Evolutionary conservation across 2,329 filamentous ascomycete species (phyloP).

Genomic region (Arthroderma sp.): DNA sequence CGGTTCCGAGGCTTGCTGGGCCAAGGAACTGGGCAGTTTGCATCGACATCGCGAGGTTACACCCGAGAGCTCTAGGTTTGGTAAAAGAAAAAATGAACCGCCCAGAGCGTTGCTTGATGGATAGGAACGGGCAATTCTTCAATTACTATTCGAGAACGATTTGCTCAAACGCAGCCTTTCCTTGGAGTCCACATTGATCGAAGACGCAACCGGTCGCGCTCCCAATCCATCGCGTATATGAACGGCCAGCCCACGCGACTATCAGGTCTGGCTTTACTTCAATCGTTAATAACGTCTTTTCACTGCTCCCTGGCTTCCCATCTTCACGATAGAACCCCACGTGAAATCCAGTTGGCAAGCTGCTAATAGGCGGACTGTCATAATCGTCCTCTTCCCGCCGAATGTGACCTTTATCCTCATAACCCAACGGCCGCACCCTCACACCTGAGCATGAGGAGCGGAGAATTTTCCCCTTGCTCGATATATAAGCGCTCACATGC

Average conservation of each 20-base stretch:
- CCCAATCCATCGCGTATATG: conserved; percentile 8
- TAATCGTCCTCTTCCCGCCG: too few species aligned
- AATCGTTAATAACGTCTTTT: neutral
- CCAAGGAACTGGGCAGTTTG: too few species aligned
- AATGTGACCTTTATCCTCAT: too few species aligned
- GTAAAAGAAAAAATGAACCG: too few species aligned
- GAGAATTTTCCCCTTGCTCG: neutral
- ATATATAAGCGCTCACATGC: conserved; percentile 1
- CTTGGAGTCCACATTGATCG: neutral
- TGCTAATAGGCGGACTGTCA: neutral
- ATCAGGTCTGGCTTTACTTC: neutral
- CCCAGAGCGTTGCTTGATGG: too few species aligned
- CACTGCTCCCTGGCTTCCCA: neutral
- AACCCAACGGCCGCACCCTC: neutral
- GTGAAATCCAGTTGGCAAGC: neutral
- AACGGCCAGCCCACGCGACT: conserved; percentile 2
- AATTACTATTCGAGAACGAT: conserved; percentile 4
- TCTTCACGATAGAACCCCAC: neutral
- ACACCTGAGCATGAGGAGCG: neutral
- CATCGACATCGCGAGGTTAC: too few species aligned
- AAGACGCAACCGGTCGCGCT: conserved; percentile 5
- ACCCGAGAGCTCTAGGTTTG: too few species aligned
- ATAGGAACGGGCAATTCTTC: too few species aligned
- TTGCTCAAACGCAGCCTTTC: conserved; percentile 5
- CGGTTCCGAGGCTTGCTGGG: too few species aligned